These are phyloP conservation scores for Boletus rex-veris DNA, from an alignment of 768 basidiomycete genomes.

Conservation along the genomic window DNA sequence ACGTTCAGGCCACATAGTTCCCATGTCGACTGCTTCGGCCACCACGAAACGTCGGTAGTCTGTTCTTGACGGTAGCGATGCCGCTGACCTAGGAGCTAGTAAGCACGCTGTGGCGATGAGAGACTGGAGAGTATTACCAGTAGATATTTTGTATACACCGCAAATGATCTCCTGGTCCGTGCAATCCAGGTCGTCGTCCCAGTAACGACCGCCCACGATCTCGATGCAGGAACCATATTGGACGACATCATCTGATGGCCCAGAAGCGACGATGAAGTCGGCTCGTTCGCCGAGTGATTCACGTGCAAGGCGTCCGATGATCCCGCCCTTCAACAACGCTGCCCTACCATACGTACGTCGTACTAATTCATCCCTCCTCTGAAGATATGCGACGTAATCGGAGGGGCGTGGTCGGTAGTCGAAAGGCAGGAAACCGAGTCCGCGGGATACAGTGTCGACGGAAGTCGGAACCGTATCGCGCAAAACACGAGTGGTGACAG, in stretches of 20 bases:
- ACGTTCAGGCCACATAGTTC: not conserved
- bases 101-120: too few species aligned
- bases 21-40: constrained; percentile 7
- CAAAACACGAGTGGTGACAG: not conserved
- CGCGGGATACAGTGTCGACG: not conserved
- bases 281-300: not conserved
- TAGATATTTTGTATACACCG: constrained; percentile 1
- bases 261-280: not conserved
- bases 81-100: not conserved
- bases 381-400: not conserved
- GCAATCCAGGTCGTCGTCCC: not conserved
- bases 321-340: not conserved
- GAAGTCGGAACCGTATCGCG: not conserved
- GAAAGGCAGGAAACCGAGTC: not conserved
- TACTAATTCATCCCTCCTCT: not conserved
- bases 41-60: constrained; percentile 1
- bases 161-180: not conserved
- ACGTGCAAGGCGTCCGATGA: not conserved
- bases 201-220: not conserved
- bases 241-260: not conserved
- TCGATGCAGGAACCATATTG: not conserved
- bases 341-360: not conserved
- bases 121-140: not conserved
- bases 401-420: not conserved
- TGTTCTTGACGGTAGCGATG: not conserved